These are phyloP conservation scores for Thermothielavioides terrestris DNA, from an alignment of 495 filamentous ascomycete species.

Conservation along the genomic window DNA sequence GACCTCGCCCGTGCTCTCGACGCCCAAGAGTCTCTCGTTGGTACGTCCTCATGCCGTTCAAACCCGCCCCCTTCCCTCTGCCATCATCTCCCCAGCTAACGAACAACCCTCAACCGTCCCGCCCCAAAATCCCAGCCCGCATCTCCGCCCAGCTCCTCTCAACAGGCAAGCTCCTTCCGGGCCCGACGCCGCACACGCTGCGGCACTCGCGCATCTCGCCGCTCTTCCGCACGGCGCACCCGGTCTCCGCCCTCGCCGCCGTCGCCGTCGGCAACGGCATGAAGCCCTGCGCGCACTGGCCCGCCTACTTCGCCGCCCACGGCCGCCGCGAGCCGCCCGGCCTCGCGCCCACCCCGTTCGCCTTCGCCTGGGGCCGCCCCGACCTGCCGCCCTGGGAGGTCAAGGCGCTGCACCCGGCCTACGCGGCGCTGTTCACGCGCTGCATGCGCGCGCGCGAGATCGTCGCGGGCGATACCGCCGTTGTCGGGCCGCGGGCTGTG, in stretches of 20 bases:
- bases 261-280: conserved; percentile 23
- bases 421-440: conserved; percentile 11
- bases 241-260: conserved; percentile 9
- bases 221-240: conserved; percentile 13
- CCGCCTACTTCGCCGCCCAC: conserved; percentile 20
- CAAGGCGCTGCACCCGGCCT: conserved; percentile 20
- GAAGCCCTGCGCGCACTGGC: conserved; percentile 19
- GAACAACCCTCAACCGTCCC: too few species aligned
- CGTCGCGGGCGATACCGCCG: conserved; percentile 15
- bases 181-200: conserved; percentile 8
- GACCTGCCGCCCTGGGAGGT: conserved; percentile 23
- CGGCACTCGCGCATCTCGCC: conserved; percentile 19
- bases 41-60: conserved; percentile 1
- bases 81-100: not conserved
- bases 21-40: conserved; percentile 21
- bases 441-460: conserved; percentile 17
- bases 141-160: conserved; percentile 16
- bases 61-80: not conserved
- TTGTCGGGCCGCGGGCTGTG: conserved; percentile 8
- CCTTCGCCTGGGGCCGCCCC: conserved; percentile 22
- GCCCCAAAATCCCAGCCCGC: conserved; percentile 13
- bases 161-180: conserved; percentile 10
- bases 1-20: conserved; percentile 19
- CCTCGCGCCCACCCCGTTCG: conserved; percentile 18
- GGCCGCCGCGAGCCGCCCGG: conserved; percentile 15